Conservation (phyloP, 73 alveolate genomes). For the Paramecium primaurelia region DNA sequence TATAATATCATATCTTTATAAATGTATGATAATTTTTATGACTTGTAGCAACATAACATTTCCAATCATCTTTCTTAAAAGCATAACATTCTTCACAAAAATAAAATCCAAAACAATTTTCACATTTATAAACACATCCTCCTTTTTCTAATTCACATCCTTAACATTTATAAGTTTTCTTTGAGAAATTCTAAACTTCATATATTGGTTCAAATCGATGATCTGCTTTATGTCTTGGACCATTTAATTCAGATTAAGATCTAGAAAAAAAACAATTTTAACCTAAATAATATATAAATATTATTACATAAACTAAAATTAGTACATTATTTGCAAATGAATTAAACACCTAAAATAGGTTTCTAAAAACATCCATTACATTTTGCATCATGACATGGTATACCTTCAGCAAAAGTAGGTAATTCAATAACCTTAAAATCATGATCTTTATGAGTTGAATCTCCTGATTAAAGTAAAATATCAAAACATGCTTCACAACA, state of each 20-base stretch:
- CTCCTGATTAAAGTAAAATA: slow-evolving; percentile 48
- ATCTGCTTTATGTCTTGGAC: slow-evolving; percentile 52
- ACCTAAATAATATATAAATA: slow-evolving; percentile 53
- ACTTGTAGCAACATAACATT: slow-evolving; percentile 52
- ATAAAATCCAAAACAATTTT: slow-evolving; percentile 58
- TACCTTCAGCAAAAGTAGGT: slow-evolving; percentile 79
- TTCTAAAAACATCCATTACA: slow-evolving; percentile 79
- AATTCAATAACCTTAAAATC: slow-evolving; percentile 74
- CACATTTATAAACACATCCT: slow-evolving; percentile 55
- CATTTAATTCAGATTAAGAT: slow-evolving; percentile 2
- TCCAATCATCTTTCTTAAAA: slow-evolving; percentile 54
- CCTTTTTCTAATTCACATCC: slow-evolving; percentile 54
- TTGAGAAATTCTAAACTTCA: background rate
- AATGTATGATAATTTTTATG: slow-evolving; percentile 54
- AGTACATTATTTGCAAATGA: slow-evolving; percentile 76
- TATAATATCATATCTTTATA: slow-evolving; percentile 3
- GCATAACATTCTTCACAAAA: slow-evolving; percentile 50
- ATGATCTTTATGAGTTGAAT: slow-evolving; percentile 57
- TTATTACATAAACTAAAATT: slow-evolving; percentile 63
- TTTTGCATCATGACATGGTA: slow-evolving; percentile 78
- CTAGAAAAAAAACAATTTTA: slow-evolving; percentile 75
- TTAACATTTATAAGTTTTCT: slow-evolving; percentile 50
- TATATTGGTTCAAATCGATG: slow-evolving; percentile 56
- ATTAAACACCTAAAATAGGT: slow-evolving; percentile 88
- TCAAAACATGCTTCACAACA: slow-evolving; percentile 77